A percentile compares a stretch with the other conserved stretches of the same genome.
phyloP scores from a whole-genome alignment of 257 asterid species.

The Forsythia viridissima region DNA sequence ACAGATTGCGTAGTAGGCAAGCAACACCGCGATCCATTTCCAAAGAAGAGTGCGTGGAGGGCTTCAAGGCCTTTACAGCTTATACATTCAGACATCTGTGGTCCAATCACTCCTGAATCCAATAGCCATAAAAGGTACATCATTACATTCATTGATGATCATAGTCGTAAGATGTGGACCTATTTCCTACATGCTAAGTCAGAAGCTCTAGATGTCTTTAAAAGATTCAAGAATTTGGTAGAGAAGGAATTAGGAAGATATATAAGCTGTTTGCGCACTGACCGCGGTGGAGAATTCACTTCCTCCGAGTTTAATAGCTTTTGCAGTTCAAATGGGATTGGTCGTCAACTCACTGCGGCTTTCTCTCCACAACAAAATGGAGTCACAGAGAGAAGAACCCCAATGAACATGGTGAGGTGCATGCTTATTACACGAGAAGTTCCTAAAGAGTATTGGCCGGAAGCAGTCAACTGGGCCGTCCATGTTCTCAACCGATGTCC shows the following conservation, averaged over 20 bases:
- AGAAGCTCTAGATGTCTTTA: background rate
- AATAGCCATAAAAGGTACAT: background rate
- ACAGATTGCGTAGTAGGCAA: background rate
- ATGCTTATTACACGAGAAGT: no score
- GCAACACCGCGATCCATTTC: conserved; percentile 1
- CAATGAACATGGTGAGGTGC: no score
- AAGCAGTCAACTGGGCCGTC: no score
- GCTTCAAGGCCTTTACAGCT: background rate
- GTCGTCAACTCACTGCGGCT: conserved; percentile 1
- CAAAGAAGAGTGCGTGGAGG: conserved; percentile 1
- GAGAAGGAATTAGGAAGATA: background rate
- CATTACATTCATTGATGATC: conserved; percentile 1
- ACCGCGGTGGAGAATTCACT: background rate
- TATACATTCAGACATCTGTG: conserved; percentile 6
- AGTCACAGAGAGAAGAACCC: no score
- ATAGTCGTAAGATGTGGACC: conserved; percentile 1
- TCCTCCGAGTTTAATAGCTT: background rate
- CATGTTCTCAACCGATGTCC: no score
- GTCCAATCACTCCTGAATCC: background rate
- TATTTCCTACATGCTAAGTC: background rate
- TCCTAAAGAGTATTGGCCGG: no score
- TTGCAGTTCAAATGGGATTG: background rate
- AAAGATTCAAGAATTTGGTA: background rate
- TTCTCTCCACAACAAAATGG: no score
- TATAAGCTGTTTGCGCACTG: background rate